These are phyloP conservation scores for Primulina huaijiensis DNA, from an alignment of 257 asterid genomes.

Conservation along the genomic window DNA sequence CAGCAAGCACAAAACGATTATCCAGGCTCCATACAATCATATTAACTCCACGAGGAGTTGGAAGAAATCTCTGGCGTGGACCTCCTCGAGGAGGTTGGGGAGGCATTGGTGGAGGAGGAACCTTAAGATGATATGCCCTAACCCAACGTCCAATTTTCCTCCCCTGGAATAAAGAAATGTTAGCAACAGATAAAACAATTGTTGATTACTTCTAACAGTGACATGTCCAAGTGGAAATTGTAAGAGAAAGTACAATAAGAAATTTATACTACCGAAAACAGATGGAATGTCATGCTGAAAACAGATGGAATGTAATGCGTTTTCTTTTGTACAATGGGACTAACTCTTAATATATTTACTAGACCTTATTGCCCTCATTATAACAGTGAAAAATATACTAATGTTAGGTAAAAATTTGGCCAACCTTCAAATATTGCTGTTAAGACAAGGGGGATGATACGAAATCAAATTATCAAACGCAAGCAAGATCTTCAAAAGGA, in stretches of 20 bases:
- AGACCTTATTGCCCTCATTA: background rate
- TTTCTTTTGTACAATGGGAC: background rate
- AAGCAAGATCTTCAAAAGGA: no score
- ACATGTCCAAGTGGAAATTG: background rate
- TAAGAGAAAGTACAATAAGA: background rate
- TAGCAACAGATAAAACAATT: background rate
- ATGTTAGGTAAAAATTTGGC: background rate
- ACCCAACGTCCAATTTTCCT: slow-evolving; percentile 82
- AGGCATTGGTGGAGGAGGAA: slow-evolving; percentile 97
- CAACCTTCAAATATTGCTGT: background rate
- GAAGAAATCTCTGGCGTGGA: slow-evolving; percentile 97
- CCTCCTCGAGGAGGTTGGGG: slow-evolving; percentile 99
- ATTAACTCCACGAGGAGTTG: slow-evolving; percentile 98
- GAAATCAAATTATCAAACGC: background rate
- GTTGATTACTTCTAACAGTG: background rate
- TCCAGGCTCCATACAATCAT: slow-evolving; percentile 99
- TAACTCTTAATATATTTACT: background rate
- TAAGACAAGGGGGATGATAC: background rate
- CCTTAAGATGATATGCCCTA: slow-evolving; percentile 94
- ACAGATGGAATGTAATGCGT: background rate
- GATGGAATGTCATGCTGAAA: background rate
- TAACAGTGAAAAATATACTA: background rate
- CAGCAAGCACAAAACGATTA: slow-evolving; percentile 98
- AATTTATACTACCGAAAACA: background rate
- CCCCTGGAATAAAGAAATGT: slow-evolving; percentile 47